phyloP scores from a whole-genome alignment of 2,329 filamentous ascomycete genomes.

The Penicillium sp. region DNA sequence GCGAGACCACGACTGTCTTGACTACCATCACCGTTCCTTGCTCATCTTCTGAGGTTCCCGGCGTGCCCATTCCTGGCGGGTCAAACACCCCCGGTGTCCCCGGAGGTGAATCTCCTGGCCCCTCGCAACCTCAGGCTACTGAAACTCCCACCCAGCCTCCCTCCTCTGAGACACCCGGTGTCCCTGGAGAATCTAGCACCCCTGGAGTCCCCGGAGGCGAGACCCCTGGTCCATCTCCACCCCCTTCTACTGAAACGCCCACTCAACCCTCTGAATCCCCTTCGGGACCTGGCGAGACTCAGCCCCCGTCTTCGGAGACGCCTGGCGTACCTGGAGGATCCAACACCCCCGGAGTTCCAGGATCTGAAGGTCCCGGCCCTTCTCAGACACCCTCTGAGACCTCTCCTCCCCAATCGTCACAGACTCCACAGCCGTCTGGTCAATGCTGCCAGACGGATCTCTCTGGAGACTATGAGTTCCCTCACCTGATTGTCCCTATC shows the following conservation, averaged over 20 bases:
- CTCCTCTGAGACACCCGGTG: too few species aligned
- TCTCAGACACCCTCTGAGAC: not conserved
- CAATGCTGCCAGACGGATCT: conserved; percentile 53
- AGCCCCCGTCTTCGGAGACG: not conserved
- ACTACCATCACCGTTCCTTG: conserved; percentile 14
- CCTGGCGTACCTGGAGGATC: not conserved
- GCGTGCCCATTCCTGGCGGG: conserved; percentile 14
- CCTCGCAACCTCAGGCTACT: conserved; percentile 11
- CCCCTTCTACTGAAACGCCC: conserved; percentile 4
- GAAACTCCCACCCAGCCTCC: too few species aligned
- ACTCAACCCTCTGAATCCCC: conserved; percentile 6
- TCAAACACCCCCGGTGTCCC: conserved; percentile 15
- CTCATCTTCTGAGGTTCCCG: conserved; percentile 14
- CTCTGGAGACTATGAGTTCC: conserved; percentile 57
- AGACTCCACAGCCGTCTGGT: conserved; percentile 20
- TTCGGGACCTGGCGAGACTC: not conserved
- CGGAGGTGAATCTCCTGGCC: conserved; percentile 10
- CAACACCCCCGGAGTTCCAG: not conserved
- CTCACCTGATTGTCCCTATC: conserved; percentile 67
- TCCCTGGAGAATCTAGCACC: conserved; percentile 11
- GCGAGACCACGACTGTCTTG: not conserved
- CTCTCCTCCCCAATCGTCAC: conserved; percentile 1
- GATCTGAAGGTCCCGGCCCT: not conserved
- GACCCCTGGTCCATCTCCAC: conserved; percentile 13
- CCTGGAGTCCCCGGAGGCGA: conserved; percentile 15